A percentile compares a stretch with the other conserved stretches of the same genome.
phyloP scores from a whole-genome alignment of 768 basidiomycete species.

The Naganishia antarctica region DNA sequence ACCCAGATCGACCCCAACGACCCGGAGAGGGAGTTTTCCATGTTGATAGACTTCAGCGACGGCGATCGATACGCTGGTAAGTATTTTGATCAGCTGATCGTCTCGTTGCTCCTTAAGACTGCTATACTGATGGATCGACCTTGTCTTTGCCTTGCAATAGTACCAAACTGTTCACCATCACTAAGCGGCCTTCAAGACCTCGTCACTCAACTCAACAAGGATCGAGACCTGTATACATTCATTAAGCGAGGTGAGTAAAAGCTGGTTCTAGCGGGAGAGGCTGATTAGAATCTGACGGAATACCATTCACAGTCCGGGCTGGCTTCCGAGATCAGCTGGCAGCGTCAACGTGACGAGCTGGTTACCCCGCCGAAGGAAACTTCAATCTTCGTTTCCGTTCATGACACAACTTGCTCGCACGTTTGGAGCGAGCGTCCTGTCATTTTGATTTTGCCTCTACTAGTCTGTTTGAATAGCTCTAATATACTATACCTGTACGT shows the following conservation, averaged over 20 bases:
- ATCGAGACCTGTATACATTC: constrained; percentile 66
- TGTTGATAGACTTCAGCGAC: constrained; percentile 68
- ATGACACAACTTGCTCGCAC: too few relatives aligned
- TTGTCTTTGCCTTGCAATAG: constrained; percentile 52
- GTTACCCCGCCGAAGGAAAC: too few relatives aligned
- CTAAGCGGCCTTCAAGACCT: constrained; percentile 65
- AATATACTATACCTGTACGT: too few relatives aligned
- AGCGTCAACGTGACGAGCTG: not conserved
- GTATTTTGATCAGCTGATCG: constrained; percentile 27
- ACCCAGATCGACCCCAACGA: constrained; percentile 60
- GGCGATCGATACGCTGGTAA: constrained; percentile 61
- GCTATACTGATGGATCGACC: not conserved
- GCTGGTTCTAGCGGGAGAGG: too few relatives aligned
- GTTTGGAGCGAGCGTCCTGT: too few relatives aligned
- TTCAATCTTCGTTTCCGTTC: too few relatives aligned
- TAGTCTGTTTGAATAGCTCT: too few relatives aligned
- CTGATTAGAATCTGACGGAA: too few relatives aligned
- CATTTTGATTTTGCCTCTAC: too few relatives aligned
- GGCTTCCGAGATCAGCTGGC: not conserved
- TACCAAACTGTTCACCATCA: constrained; percentile 71
- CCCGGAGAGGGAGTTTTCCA: constrained; percentile 61
- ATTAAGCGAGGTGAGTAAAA: constrained; percentile 57
- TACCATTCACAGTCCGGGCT: not conserved
- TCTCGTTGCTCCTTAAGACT: not conserved
- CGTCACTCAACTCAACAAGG: constrained; percentile 65